phyloP scores from a whole-genome alignment of 257 asterid species.

The Thymus mandschuricus region DNA sequence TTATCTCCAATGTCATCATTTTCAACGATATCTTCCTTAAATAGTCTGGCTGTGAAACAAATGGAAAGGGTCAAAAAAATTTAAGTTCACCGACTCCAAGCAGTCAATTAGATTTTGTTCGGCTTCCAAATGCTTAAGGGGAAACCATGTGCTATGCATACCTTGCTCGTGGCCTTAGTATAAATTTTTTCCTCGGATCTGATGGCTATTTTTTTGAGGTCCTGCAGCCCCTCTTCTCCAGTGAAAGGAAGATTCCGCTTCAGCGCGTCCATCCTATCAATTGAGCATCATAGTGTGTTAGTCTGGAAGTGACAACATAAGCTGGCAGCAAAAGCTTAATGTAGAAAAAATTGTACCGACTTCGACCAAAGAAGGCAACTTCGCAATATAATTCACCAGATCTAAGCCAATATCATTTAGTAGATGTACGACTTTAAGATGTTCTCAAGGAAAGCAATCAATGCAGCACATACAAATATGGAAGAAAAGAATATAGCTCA shows the following conservation, averaged over 20 bases:
- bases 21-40: constrained; percentile 77
- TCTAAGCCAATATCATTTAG: not conserved
- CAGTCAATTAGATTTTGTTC: too few species aligned
- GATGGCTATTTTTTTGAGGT: constrained; percentile 74
- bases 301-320: constrained; percentile 13
- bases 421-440: not conserved
- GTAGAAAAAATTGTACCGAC: not conserved
- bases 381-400: not conserved
- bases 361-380: not conserved
- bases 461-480: not conserved
- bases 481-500: too few species aligned
- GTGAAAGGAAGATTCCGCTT: constrained; percentile 77
- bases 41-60: constrained; percentile 65
- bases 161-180: constrained; percentile 80
- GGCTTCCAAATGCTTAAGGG: not conserved
- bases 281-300: constrained; percentile 25
- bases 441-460: constrained; percentile 7
- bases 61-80: not conserved
- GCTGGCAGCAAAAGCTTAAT: not conserved
- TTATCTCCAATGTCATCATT: constrained; percentile 76
- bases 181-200: constrained; percentile 82
- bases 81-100: not conserved
- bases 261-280: constrained; percentile 74
- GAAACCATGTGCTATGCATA: constrained; percentile 25
- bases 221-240: constrained; percentile 79